phyloP scores from a whole-genome alignment of 495 filamentous ascomycete genomes.

The Penicillium coffeae region DNA sequence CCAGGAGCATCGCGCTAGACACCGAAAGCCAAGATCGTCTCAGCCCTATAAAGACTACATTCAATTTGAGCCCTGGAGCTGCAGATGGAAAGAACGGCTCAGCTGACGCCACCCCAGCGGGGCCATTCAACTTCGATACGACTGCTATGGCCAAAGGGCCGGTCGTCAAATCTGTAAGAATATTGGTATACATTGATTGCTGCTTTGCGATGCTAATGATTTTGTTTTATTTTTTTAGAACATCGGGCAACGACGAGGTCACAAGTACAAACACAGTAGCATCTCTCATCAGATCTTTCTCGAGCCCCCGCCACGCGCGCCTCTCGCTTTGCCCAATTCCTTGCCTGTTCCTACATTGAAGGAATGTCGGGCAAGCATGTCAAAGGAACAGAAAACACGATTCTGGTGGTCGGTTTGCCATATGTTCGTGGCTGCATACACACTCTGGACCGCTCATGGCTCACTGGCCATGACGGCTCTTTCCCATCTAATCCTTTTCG shows the following conservation, averaged over 20 bases:
- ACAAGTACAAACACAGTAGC: slow-evolving; percentile 97
- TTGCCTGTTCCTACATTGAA: slow-evolving; percentile 87
- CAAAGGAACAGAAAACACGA: slow-evolving; percentile 75
- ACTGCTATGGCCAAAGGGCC: slow-evolving; percentile 72
- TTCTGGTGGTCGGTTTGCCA: slow-evolving; percentile 90
- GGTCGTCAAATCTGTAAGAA: slow-evolving; percentile 71
- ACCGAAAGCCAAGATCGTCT: slow-evolving; percentile 27
- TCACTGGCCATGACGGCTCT: slow-evolving; percentile 91
- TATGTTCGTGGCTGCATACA: slow-evolving; percentile 71
- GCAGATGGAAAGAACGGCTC: slow-evolving; percentile 36
- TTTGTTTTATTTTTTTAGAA: slow-evolving; percentile 41
- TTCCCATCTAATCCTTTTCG: slow-evolving; percentile 90
- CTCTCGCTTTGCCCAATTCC: slow-evolving; percentile 85
- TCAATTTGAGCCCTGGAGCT: slow-evolving; percentile 37
- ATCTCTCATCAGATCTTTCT: slow-evolving; percentile 97
- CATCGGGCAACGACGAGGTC: slow-evolving; percentile 87
- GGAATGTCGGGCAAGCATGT: slow-evolving; percentile 83
- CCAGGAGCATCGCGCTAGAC: slow-evolving; percentile 22
- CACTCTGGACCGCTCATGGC: slow-evolving; percentile 78
- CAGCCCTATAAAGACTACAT: slow-evolving; percentile 38
- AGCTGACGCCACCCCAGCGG: slow-evolving; percentile 36
- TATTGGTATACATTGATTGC: not conserved
- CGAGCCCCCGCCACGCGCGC: slow-evolving; percentile 83
- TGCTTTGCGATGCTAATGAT: slow-evolving; percentile 6
- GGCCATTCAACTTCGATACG: slow-evolving; percentile 93